Evolutionary conservation across 345 rosid species (phyloP).

Genomic region (Brassica incana): DNA sequence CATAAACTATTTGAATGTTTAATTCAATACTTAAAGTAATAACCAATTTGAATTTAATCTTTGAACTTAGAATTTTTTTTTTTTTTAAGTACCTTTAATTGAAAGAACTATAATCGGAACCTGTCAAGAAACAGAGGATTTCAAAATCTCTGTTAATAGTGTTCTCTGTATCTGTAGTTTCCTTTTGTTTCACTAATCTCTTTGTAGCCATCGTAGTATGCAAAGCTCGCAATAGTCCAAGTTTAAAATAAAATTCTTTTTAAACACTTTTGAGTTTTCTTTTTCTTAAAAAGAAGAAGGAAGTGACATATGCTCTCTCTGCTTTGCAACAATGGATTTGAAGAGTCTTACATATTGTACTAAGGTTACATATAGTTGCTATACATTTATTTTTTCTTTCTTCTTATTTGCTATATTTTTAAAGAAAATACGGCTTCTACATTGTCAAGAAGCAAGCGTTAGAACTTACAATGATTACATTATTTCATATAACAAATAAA

Average conservation of each 20-base stretch:
- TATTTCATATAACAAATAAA: not conserved
- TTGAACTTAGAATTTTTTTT: too few species aligned
- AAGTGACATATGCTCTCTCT: not conserved
- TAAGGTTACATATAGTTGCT: not conserved
- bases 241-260: not conserved
- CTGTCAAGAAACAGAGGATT: constrained; percentile 35
- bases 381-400: not conserved
- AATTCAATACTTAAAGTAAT: too few species aligned
- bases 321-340: not conserved
- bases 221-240: constrained; percentile 27
- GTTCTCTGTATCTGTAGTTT: constrained; percentile 11
- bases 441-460: too few species aligned
- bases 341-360: not conserved
- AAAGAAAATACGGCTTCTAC: too few species aligned
- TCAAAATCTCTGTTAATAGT: not conserved
- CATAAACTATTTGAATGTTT: too few species aligned
- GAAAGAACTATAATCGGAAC: not conserved
- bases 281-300: not conserved
- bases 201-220: constrained; percentile 20
- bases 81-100: too few species aligned
- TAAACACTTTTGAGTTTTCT: not conserved
- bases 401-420: not conserved
- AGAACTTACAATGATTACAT: not conserved
- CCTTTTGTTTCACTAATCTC: constrained; percentile 6
- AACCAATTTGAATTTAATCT: too few species aligned